Evolutionary conservation across 345 rosid species (phyloP).

Genomic region (Linum tenue): DNA sequence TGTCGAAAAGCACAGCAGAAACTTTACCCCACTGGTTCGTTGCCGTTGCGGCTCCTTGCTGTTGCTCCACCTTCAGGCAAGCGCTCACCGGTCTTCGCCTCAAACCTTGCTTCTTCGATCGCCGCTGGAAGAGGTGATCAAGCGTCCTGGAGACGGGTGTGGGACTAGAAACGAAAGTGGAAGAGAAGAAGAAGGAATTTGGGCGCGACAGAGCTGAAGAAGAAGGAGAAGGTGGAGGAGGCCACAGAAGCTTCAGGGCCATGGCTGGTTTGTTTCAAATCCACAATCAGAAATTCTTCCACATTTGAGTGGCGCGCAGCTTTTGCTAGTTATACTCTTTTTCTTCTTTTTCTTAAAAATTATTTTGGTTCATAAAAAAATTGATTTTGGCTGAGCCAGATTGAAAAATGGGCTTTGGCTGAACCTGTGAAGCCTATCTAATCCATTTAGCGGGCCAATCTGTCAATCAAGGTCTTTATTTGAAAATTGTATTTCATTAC

Average conservation of each 20-base stretch:
- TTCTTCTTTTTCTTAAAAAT: no score
- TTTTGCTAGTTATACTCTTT: no score
- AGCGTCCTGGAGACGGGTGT: constrained; percentile 23
- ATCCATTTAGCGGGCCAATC: no score
- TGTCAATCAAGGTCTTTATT: no score
- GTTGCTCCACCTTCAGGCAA: constrained; percentile 37
- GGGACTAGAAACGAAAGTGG: constrained; percentile 18
- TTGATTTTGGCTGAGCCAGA: no score
- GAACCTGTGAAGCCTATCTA: no score
- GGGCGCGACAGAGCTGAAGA: constrained; percentile 26
- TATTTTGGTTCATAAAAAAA: no score
- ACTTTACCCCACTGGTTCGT: constrained; percentile 59
- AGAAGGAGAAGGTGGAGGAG: constrained; percentile 33
- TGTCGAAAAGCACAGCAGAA: constrained; percentile 82
- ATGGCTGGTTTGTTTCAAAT: constrained; percentile 7
- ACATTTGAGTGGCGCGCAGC: not conserved
- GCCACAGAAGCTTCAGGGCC: constrained; percentile 38
- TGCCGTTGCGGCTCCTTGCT: not conserved
- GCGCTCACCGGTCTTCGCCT: constrained; percentile 27
- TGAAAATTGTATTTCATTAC: no score
- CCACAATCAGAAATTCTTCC: not conserved
- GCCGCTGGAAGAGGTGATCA: constrained; percentile 16
- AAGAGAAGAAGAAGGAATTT: constrained; percentile 19
- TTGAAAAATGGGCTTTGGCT: no score
- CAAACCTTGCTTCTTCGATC: constrained; percentile 12